Conservation (phyloP, 2,329 filamentous ascomycete species). For the Paecilomyces sp. region DNA sequence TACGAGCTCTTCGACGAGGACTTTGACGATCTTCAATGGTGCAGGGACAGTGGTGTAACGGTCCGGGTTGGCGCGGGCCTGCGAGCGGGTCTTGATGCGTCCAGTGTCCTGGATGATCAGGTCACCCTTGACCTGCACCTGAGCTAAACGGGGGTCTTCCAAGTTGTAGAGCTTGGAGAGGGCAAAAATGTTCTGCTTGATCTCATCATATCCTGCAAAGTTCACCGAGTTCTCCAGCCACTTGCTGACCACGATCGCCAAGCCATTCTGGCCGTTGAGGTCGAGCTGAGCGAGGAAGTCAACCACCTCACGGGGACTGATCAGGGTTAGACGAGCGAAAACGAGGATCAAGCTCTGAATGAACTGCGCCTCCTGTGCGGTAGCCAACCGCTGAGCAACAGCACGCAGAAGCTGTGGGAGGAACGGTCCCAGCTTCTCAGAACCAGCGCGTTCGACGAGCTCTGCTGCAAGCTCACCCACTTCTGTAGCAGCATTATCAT, state of each 20-base stretch:
- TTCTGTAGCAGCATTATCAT: constrained; percentile 91
- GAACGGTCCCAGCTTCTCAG: constrained; percentile 83
- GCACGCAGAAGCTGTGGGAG: constrained; percentile 81
- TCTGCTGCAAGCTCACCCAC: constrained; percentile 91
- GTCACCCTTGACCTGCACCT: constrained; percentile 85
- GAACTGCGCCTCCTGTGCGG: constrained; percentile 76
- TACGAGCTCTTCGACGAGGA: constrained; percentile 84
- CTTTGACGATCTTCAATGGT: constrained; percentile 90
- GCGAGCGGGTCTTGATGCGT: constrained; percentile 87
- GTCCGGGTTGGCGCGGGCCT: constrained; percentile 81
- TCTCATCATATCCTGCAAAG: constrained; percentile 97
- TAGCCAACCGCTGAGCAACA: constrained; percentile 76
- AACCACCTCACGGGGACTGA: constrained; percentile 80
- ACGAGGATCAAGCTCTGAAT: constrained; percentile 95
- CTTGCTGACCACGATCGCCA: constrained; percentile 83
- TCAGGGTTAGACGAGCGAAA: constrained; percentile 81
- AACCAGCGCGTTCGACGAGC: constrained; percentile 89
- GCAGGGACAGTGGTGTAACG: constrained; percentile 82
- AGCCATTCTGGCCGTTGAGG: constrained; percentile 67
- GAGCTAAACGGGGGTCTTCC: constrained; percentile 69
- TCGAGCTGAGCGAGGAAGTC: constrained; percentile 82
- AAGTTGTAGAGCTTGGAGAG: constrained; percentile 85
- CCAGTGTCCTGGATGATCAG: constrained; percentile 73
- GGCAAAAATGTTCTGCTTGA: constrained; percentile 91
- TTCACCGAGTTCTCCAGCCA: constrained; percentile 97